Evolutionary conservation across 1,139 yeast species (phyloP), one percentile per base, ranked within the genome.

Genomic region (Saccharomycopsis crataegensis): DNA sequence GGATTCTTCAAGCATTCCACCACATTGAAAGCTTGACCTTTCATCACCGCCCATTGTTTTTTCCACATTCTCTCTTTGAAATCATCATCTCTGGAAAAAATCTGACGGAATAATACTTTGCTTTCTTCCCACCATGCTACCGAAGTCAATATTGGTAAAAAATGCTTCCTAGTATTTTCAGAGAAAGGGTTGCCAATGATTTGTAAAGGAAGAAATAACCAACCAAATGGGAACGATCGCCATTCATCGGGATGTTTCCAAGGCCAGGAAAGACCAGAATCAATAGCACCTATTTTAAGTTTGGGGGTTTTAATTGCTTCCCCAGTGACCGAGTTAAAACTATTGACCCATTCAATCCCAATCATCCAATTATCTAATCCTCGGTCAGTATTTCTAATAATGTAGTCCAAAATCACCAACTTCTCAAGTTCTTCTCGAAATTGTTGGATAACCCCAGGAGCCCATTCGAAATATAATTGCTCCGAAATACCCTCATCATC

Each of bases 221-320:
- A 85, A 0, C 93, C 93, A 67, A 78, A 85, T 0, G 93, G 93
- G 60, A 83, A 85, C 1, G 88, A 82, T 53, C 93, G 69, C 90
- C 91, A 84, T 62, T 83, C 90, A 64, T 85, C 87, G 0, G 93
- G 93, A 60, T 83, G 88, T 61, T 85, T 85, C 91, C 91, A 85
- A 4, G 93, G 93, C 61, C 83, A 84, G 0, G 91, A 77, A 36
- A 85, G 70, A 0, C 91, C 91, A 2, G 88, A 83, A 62, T 85
- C 93, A 51, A 85, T 85, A 0, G 93, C 93, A 2, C 89, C 90
- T 22, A 85, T 72, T 51, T 70, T 74, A n/a, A 85, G 59, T 0
- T 57, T 58, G 0, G 86, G 84, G 33, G 59, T 60, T 40, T 60
- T 63, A 11, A 48, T 57, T 4, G 52, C 61, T 9, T 52, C 46